Conservation (phyloP, 148 eudicot species). For the Fallopia convolvulus region DNA sequence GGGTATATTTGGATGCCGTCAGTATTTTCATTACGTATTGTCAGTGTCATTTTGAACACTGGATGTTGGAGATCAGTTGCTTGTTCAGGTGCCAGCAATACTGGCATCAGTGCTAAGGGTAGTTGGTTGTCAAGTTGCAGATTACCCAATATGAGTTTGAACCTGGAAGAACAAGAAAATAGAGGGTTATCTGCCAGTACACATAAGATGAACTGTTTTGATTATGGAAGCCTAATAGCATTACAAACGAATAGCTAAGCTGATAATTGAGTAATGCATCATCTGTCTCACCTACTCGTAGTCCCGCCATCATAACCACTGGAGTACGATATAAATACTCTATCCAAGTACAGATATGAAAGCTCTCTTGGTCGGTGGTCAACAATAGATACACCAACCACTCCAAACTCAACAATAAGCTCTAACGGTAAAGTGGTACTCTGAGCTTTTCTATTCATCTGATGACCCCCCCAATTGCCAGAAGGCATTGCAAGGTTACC, state of each 20-base stretch:
- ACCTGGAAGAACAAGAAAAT: conserved; percentile 36
- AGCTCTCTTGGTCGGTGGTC: conserved; percentile 93
- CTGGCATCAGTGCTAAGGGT: conserved; percentile 86
- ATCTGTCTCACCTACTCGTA: conserved; percentile 59
- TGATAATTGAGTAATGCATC: background rate
- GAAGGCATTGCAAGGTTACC: conserved; percentile 16
- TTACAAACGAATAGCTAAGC: background rate
- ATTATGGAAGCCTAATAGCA: background rate
- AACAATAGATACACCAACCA: conserved; percentile 70
- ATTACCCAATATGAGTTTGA: conserved; percentile 79
- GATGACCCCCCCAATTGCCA: conserved; percentile 40
- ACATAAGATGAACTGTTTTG: background rate
- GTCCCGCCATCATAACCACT: conserved; percentile 89
- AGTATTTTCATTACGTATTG: conserved; percentile 65
- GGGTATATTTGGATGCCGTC: conserved; percentile 91
- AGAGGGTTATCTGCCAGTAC: background rate
- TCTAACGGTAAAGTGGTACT: conserved; percentile 58
- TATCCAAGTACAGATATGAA: conserved; percentile 70
- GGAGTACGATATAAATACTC: conserved; percentile 77
- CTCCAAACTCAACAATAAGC: conserved; percentile 80
- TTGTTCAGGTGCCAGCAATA: conserved; percentile 84
- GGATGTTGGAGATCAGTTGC: conserved; percentile 57
- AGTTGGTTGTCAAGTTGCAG: conserved; percentile 94
- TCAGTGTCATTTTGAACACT: conserved; percentile 81
- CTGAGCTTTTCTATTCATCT: conserved; percentile 38